Evolutionary conservation across 2,329 filamentous ascomycete genomes (phyloP).

Genomic region (Claviceps capensis): DNA sequence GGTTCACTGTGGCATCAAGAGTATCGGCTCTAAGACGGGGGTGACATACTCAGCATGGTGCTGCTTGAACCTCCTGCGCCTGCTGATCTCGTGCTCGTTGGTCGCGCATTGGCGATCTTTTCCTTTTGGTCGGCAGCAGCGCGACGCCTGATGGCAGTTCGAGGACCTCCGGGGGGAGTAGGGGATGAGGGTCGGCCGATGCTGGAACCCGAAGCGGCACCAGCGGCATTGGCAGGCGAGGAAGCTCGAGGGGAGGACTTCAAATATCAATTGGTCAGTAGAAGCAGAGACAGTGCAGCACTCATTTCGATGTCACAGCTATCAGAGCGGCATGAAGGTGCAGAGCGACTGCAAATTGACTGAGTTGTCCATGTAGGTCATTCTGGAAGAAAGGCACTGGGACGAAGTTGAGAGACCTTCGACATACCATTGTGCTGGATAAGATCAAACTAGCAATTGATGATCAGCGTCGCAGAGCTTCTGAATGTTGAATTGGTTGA

Average conservation of each 20-base stretch:
- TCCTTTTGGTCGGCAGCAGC: slow-evolving; percentile 96
- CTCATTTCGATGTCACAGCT: background rate
- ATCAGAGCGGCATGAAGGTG: background rate
- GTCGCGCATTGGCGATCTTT: slow-evolving; percentile 85
- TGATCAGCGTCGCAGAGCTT: slow-evolving; percentile 21
- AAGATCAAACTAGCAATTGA: slow-evolving; percentile 9
- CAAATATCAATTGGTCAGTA: background rate
- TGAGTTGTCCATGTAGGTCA: background rate
- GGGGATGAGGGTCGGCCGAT: slow-evolving; percentile 73
- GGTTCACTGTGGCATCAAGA: background rate
- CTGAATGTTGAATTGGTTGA: slow-evolving; percentile 11
- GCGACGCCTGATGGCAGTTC: slow-evolving; percentile 87
- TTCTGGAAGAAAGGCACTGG: background rate
- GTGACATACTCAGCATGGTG: slow-evolving; percentile 88
- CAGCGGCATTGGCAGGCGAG: slow-evolving; percentile 43
- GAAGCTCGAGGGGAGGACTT: slow-evolving; percentile 47
- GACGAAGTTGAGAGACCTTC: background rate
- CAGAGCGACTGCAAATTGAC: slow-evolving; percentile 1
- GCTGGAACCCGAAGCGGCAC: slow-evolving; percentile 51
- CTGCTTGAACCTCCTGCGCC: slow-evolving; percentile 92
- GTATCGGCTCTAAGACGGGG: slow-evolving; percentile 20
- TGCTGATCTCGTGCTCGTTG: slow-evolving; percentile 81
- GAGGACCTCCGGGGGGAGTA: slow-evolving; percentile 80
- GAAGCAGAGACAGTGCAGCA: background rate
- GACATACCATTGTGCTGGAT: slow-evolving; percentile 20